phyloP scores from a whole-genome alignment of 371 early-diverging fungal species.

The Mucor saturninus region DNA sequence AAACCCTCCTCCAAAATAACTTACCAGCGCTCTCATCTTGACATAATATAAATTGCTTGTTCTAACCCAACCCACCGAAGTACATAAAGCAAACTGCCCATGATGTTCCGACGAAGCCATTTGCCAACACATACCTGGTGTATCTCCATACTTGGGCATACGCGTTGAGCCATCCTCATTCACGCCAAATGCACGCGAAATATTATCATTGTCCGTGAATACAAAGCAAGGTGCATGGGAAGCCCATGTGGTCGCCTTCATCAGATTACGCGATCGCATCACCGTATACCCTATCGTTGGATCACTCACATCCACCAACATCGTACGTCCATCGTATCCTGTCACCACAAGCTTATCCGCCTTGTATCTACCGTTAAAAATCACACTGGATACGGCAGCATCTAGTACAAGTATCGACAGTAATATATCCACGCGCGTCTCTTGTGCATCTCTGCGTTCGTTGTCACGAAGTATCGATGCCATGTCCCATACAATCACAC shows the following conservation, averaged over 20 bases:
- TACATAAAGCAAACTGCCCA: slow-evolving; percentile 8
- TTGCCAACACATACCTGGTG: slow-evolving; percentile 18
- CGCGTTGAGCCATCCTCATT: background rate
- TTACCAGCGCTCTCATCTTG: slow-evolving; percentile 10
- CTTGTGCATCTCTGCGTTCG: background rate
- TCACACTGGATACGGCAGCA: slow-evolving; percentile 20
- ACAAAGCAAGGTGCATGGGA: background rate
- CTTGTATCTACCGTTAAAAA: slow-evolving; percentile 28
- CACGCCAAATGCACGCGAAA: background rate
- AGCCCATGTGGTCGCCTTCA: slow-evolving; percentile 1
- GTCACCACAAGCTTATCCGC: slow-evolving; percentile 23
- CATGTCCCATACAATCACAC: slow-evolving; percentile 40
- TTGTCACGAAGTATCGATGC: slow-evolving; percentile 15
- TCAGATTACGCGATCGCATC: slow-evolving; percentile 14
- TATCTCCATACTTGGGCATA: background rate
- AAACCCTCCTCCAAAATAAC: background rate
- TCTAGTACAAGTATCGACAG: slow-evolving; percentile 33
- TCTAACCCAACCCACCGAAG: slow-evolving; percentile 21
- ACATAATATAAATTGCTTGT: slow-evolving; percentile 15
- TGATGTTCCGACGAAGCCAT: slow-evolving; percentile 22
- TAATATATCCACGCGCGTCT: background rate
- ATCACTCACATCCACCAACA: slow-evolving; percentile 45
- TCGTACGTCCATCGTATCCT: slow-evolving; percentile 52
- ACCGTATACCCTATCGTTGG: slow-evolving; percentile 22
- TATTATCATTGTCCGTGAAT: slow-evolving; percentile 9